phyloP scores from a whole-genome alignment of 805 yeast species.

The Sugiyamaella marilandica region DNA sequence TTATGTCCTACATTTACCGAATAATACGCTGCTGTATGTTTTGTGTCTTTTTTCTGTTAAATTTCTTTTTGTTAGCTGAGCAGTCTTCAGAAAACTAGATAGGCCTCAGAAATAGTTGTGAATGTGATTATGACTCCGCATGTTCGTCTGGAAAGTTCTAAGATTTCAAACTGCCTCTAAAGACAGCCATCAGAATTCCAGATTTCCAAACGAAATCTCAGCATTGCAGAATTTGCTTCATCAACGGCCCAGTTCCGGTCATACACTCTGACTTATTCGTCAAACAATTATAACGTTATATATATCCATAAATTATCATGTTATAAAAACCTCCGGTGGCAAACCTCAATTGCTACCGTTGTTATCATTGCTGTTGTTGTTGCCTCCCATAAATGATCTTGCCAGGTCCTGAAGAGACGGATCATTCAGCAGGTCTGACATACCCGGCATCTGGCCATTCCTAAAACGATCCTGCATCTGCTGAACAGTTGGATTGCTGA shows the following conservation, averaged over 20 bases:
- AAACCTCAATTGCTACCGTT: slow-evolving; percentile 3
- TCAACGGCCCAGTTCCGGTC: slow-evolving; percentile 15
- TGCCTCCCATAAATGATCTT: slow-evolving; percentile 60
- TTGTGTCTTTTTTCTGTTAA: too few species aligned
- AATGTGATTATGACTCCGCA: slow-evolving; percentile 19
- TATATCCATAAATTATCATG: neutral
- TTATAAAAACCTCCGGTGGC: neutral
- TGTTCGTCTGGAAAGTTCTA: neutral
- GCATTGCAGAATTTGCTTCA: slow-evolving; percentile 25
- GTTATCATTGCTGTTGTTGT: slow-evolving; percentile 19
- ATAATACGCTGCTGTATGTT: too few species aligned
- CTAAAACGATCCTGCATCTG: slow-evolving; percentile 74
- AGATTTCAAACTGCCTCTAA: slow-evolving; percentile 10
- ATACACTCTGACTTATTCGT: too few species aligned
- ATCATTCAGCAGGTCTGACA: slow-evolving; percentile 72
- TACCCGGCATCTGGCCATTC: slow-evolving; percentile 55
- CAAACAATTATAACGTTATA: too few species aligned
- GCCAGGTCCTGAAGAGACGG: slow-evolving; percentile 75
- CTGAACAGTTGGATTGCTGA: slow-evolving; percentile 75
- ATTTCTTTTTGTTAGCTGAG: too few species aligned
- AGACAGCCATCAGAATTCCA: slow-evolving; percentile 7
- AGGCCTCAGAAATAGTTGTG: slow-evolving; percentile 19
- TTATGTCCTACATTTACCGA: neutral
- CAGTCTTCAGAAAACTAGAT: neutral
- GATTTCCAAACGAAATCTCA: slow-evolving; percentile 3